phyloP scores from a whole-genome alignment of 176 grass and related monocot genomes.

The Microstegium vimineum region DNA sequence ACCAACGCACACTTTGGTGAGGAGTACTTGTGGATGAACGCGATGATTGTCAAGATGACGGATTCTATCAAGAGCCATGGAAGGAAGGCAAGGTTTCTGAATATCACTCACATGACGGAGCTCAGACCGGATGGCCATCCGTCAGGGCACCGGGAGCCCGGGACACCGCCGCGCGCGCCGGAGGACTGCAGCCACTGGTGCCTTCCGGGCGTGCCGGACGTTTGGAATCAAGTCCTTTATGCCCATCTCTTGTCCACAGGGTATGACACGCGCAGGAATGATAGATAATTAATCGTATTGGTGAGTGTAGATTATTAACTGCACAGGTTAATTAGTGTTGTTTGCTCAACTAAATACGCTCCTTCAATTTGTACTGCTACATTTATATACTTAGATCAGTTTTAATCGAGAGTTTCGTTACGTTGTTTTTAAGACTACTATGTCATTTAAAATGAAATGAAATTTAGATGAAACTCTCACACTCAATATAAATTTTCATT shows the following conservation, averaged over 20 bases:
- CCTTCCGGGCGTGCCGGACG: conserved; percentile 78
- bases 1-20: neutral
- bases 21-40: conserved; percentile 38
- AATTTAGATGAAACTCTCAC: too few relatives aligned
- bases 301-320: neutral
- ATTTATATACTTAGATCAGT: too few relatives aligned
- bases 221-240: conserved; percentile 62
- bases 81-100: conserved; percentile 13
- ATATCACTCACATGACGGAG: conserved; percentile 39
- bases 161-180: conserved; percentile 28
- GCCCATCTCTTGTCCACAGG: conserved; percentile 29
- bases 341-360: too few relatives aligned
- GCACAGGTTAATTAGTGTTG: too few relatives aligned
- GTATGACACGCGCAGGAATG: neutral
- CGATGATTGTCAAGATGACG: neutral
- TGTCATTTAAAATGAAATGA: too few relatives aligned
- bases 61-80: neutral
- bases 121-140: conserved; percentile 40
- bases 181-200: conserved; percentile 96
- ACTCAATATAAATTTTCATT: too few relatives aligned
- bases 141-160: conserved; percentile 22
- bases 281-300: neutral
- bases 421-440: too few relatives aligned
- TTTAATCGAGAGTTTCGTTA: too few relatives aligned
- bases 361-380: too few relatives aligned